Percentiles rank a stretch among this genome's conserved stretches.
phyloP scores from a whole-genome alignment of 164 flowering plant species.

The Stephania cephalantha region DNA sequence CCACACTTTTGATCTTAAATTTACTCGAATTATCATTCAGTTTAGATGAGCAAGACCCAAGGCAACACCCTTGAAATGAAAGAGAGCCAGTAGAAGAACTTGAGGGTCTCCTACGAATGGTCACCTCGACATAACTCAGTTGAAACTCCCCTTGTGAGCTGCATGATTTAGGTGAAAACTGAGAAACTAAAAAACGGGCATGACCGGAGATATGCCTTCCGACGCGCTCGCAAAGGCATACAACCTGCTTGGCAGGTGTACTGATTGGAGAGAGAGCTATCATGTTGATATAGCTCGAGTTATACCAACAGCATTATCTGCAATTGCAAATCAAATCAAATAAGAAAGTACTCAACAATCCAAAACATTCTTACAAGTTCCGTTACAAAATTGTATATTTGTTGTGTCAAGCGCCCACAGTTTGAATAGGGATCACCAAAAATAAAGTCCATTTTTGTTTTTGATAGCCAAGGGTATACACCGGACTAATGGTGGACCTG shows the following conservation, averaged over 20 bases:
- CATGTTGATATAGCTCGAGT: conserved; percentile 37
- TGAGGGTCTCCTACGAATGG: conserved; percentile 21
- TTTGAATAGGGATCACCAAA: too few species aligned
- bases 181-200: conserved; percentile 23
- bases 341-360: not conserved
- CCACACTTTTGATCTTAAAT: conserved; percentile 22
- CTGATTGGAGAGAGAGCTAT: conserved; percentile 32
- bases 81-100: conserved; percentile 20
- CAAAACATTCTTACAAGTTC: not conserved
- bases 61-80: conserved; percentile 21
- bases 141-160: conserved; percentile 20
- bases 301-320: conserved; percentile 8
- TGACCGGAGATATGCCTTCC: conserved; percentile 36
- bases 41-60: conserved; percentile 26
- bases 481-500: too few species aligned
- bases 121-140: conserved; percentile 21
- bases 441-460: too few species aligned
- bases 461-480: too few species aligned
- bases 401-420: too few species aligned
- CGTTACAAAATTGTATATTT: too few species aligned
- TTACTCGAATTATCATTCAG: conserved; percentile 18
- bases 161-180: conserved; percentile 28
- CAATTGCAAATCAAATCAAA: conserved; percentile 7
- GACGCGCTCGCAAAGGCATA: conserved; percentile 23
- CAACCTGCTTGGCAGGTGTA: conserved; percentile 28